A percentile compares a stretch with the other conserved stretches of the same genome.
phyloP scores from a whole-genome alignment of 129 eudicot genomes.

The Scalesia atractyloides region DNA sequence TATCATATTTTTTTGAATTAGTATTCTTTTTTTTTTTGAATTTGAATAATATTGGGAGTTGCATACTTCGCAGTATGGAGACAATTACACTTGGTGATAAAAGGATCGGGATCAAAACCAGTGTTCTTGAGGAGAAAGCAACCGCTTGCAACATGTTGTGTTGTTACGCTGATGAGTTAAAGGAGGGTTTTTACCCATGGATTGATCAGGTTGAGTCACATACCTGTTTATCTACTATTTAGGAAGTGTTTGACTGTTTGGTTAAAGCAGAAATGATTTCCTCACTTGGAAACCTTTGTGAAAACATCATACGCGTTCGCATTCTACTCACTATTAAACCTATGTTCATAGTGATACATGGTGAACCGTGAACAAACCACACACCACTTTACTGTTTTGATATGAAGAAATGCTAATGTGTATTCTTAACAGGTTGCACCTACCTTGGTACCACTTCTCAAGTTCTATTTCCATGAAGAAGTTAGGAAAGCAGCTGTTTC shows the following conservation, averaged over 20 bases:
- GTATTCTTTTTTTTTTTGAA: too few species aligned
- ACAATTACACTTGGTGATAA: slow-evolving; percentile 98
- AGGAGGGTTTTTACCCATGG: slow-evolving; percentile 99
- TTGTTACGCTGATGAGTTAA: slow-evolving; percentile 97
- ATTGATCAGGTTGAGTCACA: slow-evolving; percentile 79
- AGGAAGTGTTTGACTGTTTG: background rate
- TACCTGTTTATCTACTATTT: background rate
- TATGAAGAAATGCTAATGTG: slow-evolving; percentile 7
- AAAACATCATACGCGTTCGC: background rate
- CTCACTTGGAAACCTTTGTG: background rate
- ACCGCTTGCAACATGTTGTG: slow-evolving; percentile 99
- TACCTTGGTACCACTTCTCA: slow-evolving; percentile 90
- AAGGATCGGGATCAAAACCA: slow-evolving; percentile 95
- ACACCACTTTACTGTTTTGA: background rate
- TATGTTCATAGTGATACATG: background rate
- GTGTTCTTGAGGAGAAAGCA: slow-evolving; percentile 98
- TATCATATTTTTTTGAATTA: slow-evolving; percentile 14
- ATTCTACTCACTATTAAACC: background rate
- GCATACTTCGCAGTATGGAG: slow-evolving; percentile 78
- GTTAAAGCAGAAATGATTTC: background rate
- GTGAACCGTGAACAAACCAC: slow-evolving; percentile 7
- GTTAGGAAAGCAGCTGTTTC: slow-evolving; percentile 99
- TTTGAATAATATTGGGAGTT: slow-evolving; percentile 8
- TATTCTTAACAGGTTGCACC: slow-evolving; percentile 78
- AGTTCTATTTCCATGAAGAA: slow-evolving; percentile 97